Evolutionary conservation across 2,329 filamentous ascomycete genomes (phyloP).

Genomic region (Cercospora sp.): DNA sequence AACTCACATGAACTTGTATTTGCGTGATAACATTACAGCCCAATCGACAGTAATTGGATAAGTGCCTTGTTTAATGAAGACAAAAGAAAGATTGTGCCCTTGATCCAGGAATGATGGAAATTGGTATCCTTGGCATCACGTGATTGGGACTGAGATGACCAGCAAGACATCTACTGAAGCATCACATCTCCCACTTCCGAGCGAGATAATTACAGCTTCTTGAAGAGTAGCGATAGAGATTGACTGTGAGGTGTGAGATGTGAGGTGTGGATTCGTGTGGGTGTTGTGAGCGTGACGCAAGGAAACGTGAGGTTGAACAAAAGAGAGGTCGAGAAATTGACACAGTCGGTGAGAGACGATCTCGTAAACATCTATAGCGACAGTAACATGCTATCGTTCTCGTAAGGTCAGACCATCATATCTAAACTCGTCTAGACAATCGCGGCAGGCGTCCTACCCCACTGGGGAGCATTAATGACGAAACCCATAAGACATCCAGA

Average conservation of each 20-base stretch:
- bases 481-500: constrained; percentile 62
- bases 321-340: not conserved
- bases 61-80: not conserved
- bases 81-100: not conserved
- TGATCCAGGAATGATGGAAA: not conserved
- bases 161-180: not conserved
- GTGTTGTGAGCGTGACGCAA: too few relatives aligned
- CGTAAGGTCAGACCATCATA: not conserved
- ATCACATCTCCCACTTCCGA: not conserved
- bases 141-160: not conserved
- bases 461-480: constrained; percentile 30
- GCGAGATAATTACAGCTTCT: too few relatives aligned
- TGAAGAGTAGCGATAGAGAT: not conserved
- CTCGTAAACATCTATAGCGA: not conserved
- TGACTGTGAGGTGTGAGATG: not conserved
- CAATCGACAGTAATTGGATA: not conserved
- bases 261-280: too few relatives aligned
- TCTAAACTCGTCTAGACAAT: not conserved
- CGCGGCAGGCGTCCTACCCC: constrained; percentile 6
- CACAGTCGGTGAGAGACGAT: not conserved
- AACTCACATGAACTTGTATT: not conserved
- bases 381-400: not conserved
- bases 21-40: not conserved
- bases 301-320: too few relatives aligned
- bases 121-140: not conserved